Percentiles rank a stretch among this genome's conserved stretches.
Conservation (phyloP, 2,329 filamentous ascomycete species). For the Chalaropsis ovoidea region DNA sequence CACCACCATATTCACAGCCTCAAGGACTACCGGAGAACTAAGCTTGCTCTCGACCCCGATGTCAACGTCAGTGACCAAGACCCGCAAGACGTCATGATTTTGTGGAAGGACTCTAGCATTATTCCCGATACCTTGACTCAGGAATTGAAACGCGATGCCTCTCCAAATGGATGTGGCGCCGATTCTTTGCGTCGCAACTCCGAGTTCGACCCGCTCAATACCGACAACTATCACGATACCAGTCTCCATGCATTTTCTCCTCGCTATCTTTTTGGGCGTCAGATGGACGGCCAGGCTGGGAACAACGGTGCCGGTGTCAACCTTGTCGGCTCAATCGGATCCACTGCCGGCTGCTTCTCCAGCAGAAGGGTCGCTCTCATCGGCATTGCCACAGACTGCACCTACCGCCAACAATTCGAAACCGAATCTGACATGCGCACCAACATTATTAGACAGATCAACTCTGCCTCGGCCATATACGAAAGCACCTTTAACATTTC, state of each 20-base stretch:
- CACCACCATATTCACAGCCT: constrained; percentile 78
- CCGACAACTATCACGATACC: neutral
- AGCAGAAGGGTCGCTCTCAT: constrained; percentile 88
- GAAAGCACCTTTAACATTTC: constrained; percentile 92
- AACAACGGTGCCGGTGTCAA: constrained; percentile 69
- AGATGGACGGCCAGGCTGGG: constrained; percentile 60
- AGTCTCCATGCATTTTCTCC: constrained; percentile 46
- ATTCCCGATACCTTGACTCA: constrained; percentile 34
- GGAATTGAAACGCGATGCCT: constrained; percentile 54
- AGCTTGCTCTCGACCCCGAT: constrained; percentile 59
- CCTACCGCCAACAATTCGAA: constrained; percentile 65
- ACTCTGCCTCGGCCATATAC: constrained; percentile 76
- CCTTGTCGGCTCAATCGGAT: constrained; percentile 66
- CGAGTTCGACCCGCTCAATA: constrained; percentile 56
- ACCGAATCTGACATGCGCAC: constrained; percentile 49
- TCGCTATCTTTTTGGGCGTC: constrained; percentile 59
- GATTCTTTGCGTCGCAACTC: constrained; percentile 75
- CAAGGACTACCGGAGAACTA: constrained; percentile 62
- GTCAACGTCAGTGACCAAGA: constrained; percentile 41
- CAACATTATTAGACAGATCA: constrained; percentile 76
- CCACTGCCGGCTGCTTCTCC: constrained; percentile 70
- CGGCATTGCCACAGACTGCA: constrained; percentile 87
- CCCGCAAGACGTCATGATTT: constrained; percentile 67
- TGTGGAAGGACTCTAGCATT: constrained; percentile 88
- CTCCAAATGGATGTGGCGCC: constrained; percentile 49